Base-by-base conservation (phyloP, 2,329 filamentous ascomycete species). In the Coleophoma cylindrospora region DNA sequence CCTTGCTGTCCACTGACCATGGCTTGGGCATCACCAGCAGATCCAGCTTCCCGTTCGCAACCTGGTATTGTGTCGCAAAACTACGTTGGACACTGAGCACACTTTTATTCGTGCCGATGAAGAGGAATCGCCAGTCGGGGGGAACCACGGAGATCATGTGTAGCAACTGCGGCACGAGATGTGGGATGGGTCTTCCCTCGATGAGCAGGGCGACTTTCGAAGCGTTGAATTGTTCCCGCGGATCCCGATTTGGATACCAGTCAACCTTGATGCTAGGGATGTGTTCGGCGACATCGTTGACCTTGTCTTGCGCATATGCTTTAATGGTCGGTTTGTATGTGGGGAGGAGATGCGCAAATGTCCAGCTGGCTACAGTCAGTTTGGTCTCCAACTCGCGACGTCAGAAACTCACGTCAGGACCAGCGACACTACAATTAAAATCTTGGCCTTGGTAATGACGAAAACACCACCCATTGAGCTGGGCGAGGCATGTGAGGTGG, bases 131-230 rank as follows among this genome's bases (percentile, higher is more conserved):
- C 77, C 77, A 80, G 58, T 80, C 76, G 7, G 74, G 71, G 2
- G 76, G 76, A 1, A 77, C 72, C 19, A 78, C 74, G 3, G 71
- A 65, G 34, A 75, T 72, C 71, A 78, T 77, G 64, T 79, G 75
- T 38, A 77, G 64, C 22, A 78, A 67, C 50, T 74, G 70, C 3
- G 76, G 74, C 0, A 72, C 73, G 3, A 79, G 71, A 56, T 75
- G 72, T 13, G 75, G 69, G 13, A 76, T 57, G 2, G 71, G 68
- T 6, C 74, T 69, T 13, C 70, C 68, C 63, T 79, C 76, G 56
- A 80, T 73, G n/a, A 80, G 57, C 12, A 80, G 67, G 36, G 76
- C 76, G 27, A 79, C 61, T 57, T 79, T 79, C 48, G 74, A 73
- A 15, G 67, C 59, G 57, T 80, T 77, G 54, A 61, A 65, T 54